These are phyloP conservation scores for Trapa incisa DNA, from an alignment of 345 rosid species.

Conservation along the genomic window DNA sequence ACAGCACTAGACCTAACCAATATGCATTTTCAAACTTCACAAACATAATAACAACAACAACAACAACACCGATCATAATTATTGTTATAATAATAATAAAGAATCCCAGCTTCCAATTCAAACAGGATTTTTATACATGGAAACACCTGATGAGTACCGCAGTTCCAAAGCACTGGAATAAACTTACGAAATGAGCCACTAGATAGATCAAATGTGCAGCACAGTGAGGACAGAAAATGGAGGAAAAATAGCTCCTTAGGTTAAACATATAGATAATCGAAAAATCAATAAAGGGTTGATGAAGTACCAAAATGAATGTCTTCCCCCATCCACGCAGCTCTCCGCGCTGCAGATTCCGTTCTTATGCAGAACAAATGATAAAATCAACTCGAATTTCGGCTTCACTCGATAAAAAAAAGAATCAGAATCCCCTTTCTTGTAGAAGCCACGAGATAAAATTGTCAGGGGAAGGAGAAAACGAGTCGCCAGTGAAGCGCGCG, in stretches of 20 bases:
- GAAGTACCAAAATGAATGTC: neutral
- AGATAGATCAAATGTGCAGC: neutral
- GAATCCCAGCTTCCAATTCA: too few species aligned
- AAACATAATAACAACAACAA: neutral
- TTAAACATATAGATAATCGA: neutral
- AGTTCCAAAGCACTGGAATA: neutral
- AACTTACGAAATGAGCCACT: neutral
- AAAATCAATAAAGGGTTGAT: neutral
- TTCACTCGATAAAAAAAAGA: neutral
- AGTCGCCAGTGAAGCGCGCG: neutral
- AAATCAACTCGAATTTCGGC: neutral
- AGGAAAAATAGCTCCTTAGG: conserved; percentile 1
- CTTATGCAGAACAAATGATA: neutral
- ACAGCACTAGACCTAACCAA: neutral
- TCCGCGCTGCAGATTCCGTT: neutral
- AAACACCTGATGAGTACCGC: neutral
- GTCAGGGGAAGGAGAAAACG: neutral
- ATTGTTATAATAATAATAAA: too few species aligned
- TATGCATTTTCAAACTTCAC: neutral
- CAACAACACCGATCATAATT: too few species aligned
- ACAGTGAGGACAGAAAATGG: neutral
- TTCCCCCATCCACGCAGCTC: neutral
- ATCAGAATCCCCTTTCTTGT: too few species aligned
- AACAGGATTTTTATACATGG: too few species aligned
- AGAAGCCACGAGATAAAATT: too few species aligned